Evolutionary conservation across 1,284 basidiomycete species (phyloP), one percentile per base, ranked within the genome.

Genomic region (Moniliella sp.): DNA sequence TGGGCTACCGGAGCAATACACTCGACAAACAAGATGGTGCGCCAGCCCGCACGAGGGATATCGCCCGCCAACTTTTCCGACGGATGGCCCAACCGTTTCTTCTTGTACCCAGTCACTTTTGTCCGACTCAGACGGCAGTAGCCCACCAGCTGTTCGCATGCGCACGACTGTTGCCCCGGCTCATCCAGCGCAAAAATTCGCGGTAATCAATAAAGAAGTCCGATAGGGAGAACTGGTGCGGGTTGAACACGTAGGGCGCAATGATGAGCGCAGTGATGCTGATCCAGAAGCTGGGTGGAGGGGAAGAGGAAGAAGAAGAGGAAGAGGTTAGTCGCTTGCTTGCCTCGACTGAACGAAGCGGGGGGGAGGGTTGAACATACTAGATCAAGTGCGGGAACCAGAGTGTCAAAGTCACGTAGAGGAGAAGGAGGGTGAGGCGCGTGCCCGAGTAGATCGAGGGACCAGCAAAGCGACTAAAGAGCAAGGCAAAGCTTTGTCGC

Each of bases 71-170:
- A 46, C 50, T 57, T 57, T 40, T 59, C 56, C 32, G 46, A 50
- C n/a, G 56, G 56, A 39, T 59, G 56, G 15, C 56, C 56, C n/a
- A 59, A 43, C 32, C 56, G 54, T 48, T 57, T 59, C 45, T 53
- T 53, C 50, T 59, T 59, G 54, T 54, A 59, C 21, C 56, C 56
- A 12, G 54, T 59, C 19, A 59, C 48, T 37, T 57, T 57, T 32
- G 56, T 59, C 25, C 56, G 45, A 34, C 51, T 55, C 31, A 59
- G 50, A 34, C 56, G 51, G 40, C 52, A 57, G 46, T 59, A 59
- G n/a, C 56, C 54, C 38, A 59, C 56, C 56, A 59, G 17, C 54
- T 57, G 48, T 59, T 59, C 40, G 56, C 56, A 39, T 59, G 56
- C 36, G 48, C 50, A 28, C 56, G 47, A 34, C 46, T 50, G 50